Evolutionary conservation across 306 rosid genomes (phyloP), one percentile per base, ranked within the genome.

Genomic region (Vigna unguiculata): DNA sequence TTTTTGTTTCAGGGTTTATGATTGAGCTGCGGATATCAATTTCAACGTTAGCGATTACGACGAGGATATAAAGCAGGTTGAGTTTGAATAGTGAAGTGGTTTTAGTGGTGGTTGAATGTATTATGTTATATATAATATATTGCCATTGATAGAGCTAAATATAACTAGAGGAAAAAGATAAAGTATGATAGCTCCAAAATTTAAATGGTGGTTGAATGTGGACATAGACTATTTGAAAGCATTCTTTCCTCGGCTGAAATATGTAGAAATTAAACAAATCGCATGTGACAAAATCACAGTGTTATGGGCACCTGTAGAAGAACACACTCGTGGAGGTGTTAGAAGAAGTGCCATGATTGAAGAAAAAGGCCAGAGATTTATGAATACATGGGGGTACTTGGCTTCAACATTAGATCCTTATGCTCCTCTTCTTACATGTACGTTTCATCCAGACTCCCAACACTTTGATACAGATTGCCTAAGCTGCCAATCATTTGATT

Each of bases 11-110:
- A 94, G 98, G 83, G 93, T 97, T 1, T 94, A 94, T 78, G 98
- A 93, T 87, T 91, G 97, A 82, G 98, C 98, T 74, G 98, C 98
- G 3, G 98, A 94, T 89, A 94, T 94, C 57, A 94, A 94, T 82
- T 94, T 91, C 86, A 83, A 59, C 57, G 84, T 91, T 47, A 78
- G 88, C 53, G 97, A 94, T 47, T 94, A 94, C 84, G 92, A 74
- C 10, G 97, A 94, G 51, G 98, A 94, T 73, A 86, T 91, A 63
- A 86, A 86, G 84, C 97, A 91, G 92, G 98, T 91, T 22, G 47
- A 9, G 13, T 40, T 13, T 9, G 45, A 61, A 60, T 17, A 4
- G 25, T 6, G 68, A 54, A 45, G 21, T 32, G 24, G 49, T 77
- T 7, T 59, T 65, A 16, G 7, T 62, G 1, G n/a, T n/a, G n/a